phyloP scores from a whole-genome alignment of 2,329 filamentous ascomycete genomes.

The Pleomassaria siparia region DNA sequence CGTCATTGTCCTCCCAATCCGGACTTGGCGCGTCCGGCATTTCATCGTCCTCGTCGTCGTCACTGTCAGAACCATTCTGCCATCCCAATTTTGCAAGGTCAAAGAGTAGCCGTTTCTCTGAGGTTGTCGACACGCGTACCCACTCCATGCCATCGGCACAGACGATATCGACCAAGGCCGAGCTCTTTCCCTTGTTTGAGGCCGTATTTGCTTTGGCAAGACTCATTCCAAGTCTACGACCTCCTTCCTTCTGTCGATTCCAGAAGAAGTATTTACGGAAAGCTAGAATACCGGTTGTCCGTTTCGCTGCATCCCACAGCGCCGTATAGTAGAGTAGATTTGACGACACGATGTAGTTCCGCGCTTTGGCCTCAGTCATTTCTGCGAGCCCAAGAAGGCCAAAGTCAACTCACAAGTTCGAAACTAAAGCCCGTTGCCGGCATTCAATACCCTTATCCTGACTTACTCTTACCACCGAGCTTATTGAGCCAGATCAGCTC shows the following conservation, averaged over 20 bases:
- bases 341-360: conserved; percentile 64
- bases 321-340: conserved; percentile 67
- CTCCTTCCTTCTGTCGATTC: conserved; percentile 30
- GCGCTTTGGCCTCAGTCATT: conserved; percentile 30
- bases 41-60: conserved; percentile 51
- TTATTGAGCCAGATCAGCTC: conserved; percentile 38
- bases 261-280: conserved; percentile 48
- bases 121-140: conserved; percentile 69
- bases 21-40: conserved; percentile 22
- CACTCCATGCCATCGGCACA: conserved; percentile 64
- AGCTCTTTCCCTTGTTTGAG: conserved; percentile 49
- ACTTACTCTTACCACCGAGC: conserved; percentile 13
- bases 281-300: conserved; percentile 57
- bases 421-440: too few species aligned
- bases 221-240: conserved; percentile 24
- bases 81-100: conserved; percentile 70
- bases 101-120: conserved; percentile 64
- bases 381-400: too few species aligned
- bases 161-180: conserved; percentile 65
- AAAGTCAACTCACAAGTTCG: too few species aligned
- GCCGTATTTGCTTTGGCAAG: conserved; percentile 33
- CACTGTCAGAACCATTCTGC: conserved; percentile 53
- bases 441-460: too few species aligned
- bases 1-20: conserved; percentile 48
- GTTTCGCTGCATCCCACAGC: conserved; percentile 65